Base-by-base conservation (phyloP, 495 filamentous ascomycete genomes). In the Talaromyces wortmannii region DNA sequence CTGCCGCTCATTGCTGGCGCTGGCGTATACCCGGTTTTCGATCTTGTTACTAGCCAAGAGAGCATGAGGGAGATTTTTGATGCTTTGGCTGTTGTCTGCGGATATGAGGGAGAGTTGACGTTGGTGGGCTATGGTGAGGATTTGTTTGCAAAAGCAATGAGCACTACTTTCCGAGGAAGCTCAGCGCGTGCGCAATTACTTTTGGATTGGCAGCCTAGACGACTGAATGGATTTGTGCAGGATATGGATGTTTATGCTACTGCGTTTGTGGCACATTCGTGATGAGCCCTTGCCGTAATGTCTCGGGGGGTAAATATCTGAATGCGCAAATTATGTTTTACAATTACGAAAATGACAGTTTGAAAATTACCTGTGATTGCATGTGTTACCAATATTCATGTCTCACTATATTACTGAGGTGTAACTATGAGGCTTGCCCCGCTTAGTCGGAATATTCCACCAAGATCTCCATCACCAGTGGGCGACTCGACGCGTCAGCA, bases 1-100 rank as follows among this genome's bases (percentile, higher is more conserved):
- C 51, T 77, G 23, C 52, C 61, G 12, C 31, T 66, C 4, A 61
- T 63, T 13, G 61, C 63, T 10, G 65, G 68, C 15, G 51, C 67
- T 1, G n/a, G 4, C 12, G 52, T 53, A 15, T 73, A 70, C 59
- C 74, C 73, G 2, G 61, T 78, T 6, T 78, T 78, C 63, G 69
- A 75, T 60, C 63, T 78, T 6, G 52, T 69, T 17, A 67, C 64
- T 4, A 53, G 52, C 42, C 52, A 53, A 12, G 52, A 53, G 45
- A 53, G 52, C 30, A 65, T 72, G 63, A 31, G 46, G 15, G 57
- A 56, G 16, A 60, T 73, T 11, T 30, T 72, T 1, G 49, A 57
- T 11, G 53, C 52, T 11, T 50, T 59, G 6, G 65, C 56, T 16
- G 17, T 42, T 13, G 52, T 48, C 10, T 53, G 68, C 18, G 71